Evolutionary conservation across 2,329 filamentous ascomycete genomes (phyloP).

Genomic region (Aureobasidium sp.): DNA sequence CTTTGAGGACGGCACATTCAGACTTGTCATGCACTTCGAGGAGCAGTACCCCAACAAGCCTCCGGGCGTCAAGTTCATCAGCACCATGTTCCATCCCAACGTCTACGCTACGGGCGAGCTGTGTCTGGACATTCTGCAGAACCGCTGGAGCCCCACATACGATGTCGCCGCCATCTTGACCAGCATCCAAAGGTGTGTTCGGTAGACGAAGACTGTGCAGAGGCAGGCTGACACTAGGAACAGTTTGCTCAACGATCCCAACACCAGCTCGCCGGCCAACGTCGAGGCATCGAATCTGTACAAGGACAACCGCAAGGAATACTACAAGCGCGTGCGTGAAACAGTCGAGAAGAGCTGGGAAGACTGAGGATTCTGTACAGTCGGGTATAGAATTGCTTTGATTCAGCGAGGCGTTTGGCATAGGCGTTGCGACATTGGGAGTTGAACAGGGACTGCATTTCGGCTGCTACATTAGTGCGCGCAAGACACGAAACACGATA

Average conservation of each 20-base stretch:
- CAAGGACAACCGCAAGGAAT: constrained; percentile 96
- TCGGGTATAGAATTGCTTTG: background rate
- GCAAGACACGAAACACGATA: background rate
- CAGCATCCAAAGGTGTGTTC: constrained; percentile 80
- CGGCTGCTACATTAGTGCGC: background rate
- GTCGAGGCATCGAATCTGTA: constrained; percentile 97
- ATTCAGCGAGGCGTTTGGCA: constrained; percentile 14
- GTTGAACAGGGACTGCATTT: background rate
- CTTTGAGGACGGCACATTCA: constrained; percentile 96
- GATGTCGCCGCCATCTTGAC: constrained; percentile 95
- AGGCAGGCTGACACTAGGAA: background rate
- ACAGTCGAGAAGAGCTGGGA: constrained; percentile 99
- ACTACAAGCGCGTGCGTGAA: constrained; percentile 87
- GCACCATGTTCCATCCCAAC: constrained; percentile 98
- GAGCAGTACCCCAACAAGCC: constrained; percentile 99
- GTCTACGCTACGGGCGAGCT: constrained; percentile 96
- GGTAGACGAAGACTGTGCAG: background rate
- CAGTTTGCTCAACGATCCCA: constrained; percentile 92
- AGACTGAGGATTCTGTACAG: background rate
- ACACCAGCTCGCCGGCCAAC: constrained; percentile 96
- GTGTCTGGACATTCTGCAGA: constrained; percentile 93
- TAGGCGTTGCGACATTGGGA: background rate
- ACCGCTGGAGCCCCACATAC: constrained; percentile 97
- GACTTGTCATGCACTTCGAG: constrained; percentile 97
- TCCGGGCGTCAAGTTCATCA: constrained; percentile 95